phyloP scores from a whole-genome alignment of 345 rosid species.

The Triadica sebifera region DNA sequence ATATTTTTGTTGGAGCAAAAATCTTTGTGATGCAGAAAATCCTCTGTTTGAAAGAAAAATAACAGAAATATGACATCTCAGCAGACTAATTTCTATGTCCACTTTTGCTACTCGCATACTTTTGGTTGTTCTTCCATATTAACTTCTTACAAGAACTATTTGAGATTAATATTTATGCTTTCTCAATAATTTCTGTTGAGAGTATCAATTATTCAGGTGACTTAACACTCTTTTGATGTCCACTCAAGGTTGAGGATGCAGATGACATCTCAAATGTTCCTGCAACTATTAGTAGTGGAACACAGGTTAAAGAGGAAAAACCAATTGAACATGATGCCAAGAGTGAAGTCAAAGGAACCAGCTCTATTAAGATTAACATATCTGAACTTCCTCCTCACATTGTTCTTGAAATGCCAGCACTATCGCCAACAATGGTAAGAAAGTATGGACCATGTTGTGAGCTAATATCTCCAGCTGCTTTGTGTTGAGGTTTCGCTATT shows the following conservation, averaged over 20 bases:
- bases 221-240: constrained; percentile 31
- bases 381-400: constrained; percentile 80
- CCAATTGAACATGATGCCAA: constrained; percentile 38
- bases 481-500: constrained; percentile 7
- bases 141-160: no score
- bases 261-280: constrained; percentile 69
- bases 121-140: no score
- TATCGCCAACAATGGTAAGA: constrained; percentile 95
- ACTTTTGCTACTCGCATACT: constrained; percentile 1
- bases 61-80: neutral
- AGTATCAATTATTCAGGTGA: constrained; percentile 5
- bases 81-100: neutral
- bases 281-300: constrained; percentile 42
- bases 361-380: constrained; percentile 36
- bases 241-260: constrained; percentile 79
- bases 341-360: constrained; percentile 41
- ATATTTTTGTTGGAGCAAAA: neutral
- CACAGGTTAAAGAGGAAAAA: constrained; percentile 47
- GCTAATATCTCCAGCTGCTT: constrained; percentile 17
- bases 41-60: neutral
- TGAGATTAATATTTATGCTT: neutral
- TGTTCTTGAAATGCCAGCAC: constrained; percentile 91
- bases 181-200: neutral
- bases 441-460: constrained; percentile 22
- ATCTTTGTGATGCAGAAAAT: neutral